Evolutionary conservation across 805 yeast species (phyloP).

Genomic region (Kodamaea lidongshanica): DNA sequence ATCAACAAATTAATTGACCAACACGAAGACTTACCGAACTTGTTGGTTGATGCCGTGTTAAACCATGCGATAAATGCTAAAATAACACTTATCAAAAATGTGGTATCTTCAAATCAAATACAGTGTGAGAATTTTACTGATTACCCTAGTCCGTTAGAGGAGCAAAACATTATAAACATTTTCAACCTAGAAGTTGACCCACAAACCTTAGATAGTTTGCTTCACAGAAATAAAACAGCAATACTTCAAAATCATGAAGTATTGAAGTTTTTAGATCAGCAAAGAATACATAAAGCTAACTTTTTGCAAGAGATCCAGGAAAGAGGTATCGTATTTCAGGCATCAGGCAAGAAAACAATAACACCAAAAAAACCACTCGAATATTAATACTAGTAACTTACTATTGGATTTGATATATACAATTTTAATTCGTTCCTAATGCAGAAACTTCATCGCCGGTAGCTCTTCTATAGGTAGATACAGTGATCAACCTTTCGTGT

Average conservation of each 20-base stretch:
- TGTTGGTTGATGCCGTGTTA: no score
- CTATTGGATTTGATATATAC: not conserved
- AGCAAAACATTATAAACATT: no score
- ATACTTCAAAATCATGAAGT: slow-evolving; percentile 10
- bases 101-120: no score
- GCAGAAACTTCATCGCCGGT: not conserved
- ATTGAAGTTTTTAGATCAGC: slow-evolving; percentile 13
- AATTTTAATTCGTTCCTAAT: not conserved
- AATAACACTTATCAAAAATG: no score
- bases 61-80: no score
- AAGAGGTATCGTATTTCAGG: slow-evolving; percentile 16
- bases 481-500: slow-evolving; percentile 41
- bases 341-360: not conserved
- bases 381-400: not conserved
- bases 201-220: slow-evolving; percentile 13
- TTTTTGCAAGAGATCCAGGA: slow-evolving; percentile 21
- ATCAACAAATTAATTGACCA: no score
- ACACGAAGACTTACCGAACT: no score
- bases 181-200: slow-evolving; percentile 15
- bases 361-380: slow-evolving; percentile 3
- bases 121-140: no score
- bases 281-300: slow-evolving; percentile 16
- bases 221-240: slow-evolving; percentile 6
- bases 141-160: no score
- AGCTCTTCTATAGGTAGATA: slow-evolving; percentile 10